phyloP scores from a whole-genome alignment of 805 yeast genomes.

The Kodamaea fukazawae region DNA sequence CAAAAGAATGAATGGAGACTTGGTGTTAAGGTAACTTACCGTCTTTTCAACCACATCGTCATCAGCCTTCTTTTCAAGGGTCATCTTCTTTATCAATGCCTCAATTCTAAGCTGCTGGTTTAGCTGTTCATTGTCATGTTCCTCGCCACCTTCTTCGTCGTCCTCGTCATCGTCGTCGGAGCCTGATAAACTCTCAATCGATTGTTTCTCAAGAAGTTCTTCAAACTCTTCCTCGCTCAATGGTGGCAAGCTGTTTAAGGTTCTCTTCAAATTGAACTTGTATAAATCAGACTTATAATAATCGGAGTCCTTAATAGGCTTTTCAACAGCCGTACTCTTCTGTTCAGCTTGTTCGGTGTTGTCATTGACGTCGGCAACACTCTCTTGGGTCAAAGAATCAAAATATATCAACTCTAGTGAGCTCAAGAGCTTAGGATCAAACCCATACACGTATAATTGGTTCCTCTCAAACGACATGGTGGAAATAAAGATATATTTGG shows the following conservation, averaged over 20 bases:
- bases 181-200: slow-evolving; percentile 60
- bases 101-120: slow-evolving; percentile 12
- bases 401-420: slow-evolving; percentile 55
- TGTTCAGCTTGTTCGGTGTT: not conserved
- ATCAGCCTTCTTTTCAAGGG: slow-evolving; percentile 13
- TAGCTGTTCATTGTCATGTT: too few relatives aligned
- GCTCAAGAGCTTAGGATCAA: slow-evolving; percentile 37
- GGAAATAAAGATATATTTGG: not conserved
- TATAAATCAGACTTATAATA: slow-evolving; percentile 59
- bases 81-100: slow-evolving; percentile 23
- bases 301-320: slow-evolving; percentile 7
- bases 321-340: not conserved
- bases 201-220: slow-evolving; percentile 45
- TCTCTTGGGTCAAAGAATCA: slow-evolving; percentile 42
- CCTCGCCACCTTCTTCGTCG: slow-evolving; percentile 19
- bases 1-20: slow-evolving; percentile 66
- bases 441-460: slow-evolving; percentile 50
- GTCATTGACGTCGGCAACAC: not conserved
- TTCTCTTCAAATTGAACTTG: slow-evolving; percentile 57
- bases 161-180: slow-evolving; percentile 37
- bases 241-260: slow-evolving; percentile 41
- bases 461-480: slow-evolving; percentile 11
- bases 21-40: slow-evolving; percentile 58
- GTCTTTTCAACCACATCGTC: slow-evolving; percentile 32
- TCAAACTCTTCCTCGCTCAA: slow-evolving; percentile 61